phyloP scores from a whole-genome alignment of 129 eudicot species.

The Daucus carota region DNA sequence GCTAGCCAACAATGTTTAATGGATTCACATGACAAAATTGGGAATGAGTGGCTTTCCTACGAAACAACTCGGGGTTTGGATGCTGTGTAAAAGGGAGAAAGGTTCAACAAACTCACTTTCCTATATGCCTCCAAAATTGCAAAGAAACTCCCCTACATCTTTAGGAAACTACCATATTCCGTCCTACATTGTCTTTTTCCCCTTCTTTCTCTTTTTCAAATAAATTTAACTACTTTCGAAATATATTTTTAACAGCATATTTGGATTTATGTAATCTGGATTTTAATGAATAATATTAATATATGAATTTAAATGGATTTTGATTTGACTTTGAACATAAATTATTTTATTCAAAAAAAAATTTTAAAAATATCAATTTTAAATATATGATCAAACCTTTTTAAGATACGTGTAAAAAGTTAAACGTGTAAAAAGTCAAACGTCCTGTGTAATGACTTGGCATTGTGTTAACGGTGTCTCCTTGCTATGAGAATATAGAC shows the following conservation, averaged over 20 bases:
- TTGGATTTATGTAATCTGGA: no score
- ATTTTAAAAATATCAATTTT: no score
- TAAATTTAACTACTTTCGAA: neutral
- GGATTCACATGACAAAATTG: conserved; percentile 1
- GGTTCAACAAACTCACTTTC: neutral
- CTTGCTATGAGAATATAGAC: neutral
- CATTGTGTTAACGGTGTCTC: no score
- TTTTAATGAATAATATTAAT: no score
- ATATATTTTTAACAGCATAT: no score
- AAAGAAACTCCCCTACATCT: neutral
- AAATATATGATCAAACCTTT: no score
- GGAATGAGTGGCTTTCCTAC: neutral
- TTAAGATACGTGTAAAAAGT: no score
- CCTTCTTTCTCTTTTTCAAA: neutral
- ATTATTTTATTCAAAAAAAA: no score
- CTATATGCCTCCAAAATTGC: neutral
- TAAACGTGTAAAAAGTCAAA: no score
- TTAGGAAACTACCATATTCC: neutral
- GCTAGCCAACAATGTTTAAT: neutral
- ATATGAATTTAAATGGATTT: no score
- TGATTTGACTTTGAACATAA: no score
- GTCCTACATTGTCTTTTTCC: neutral
- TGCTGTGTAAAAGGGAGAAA: neutral
- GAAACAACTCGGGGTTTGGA: neutral
- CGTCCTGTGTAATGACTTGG: no score